A percentile compares a stretch with the other conserved stretches of the same genome.
These are phyloP conservation scores for Calvatia gigantea DNA, from an alignment of 768 basidiomycete genomes.

Conservation along the genomic window DNA sequence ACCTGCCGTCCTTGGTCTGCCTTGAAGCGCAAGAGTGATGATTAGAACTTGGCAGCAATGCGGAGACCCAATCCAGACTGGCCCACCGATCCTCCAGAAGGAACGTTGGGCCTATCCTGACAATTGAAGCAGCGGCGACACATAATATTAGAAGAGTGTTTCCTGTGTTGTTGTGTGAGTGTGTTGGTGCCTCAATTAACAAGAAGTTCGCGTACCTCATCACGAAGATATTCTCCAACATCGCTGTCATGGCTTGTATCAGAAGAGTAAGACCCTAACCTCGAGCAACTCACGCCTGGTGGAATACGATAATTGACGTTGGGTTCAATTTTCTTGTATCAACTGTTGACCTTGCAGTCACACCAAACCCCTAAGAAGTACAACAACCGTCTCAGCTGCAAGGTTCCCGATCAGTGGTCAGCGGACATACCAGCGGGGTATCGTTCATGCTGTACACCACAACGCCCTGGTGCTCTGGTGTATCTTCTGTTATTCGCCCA, in stretches of 20 bases:
- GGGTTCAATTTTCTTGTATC: constrained; percentile 98
- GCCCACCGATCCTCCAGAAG: too few relatives aligned
- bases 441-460: constrained; percentile 97
- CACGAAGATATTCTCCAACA: constrained; percentile 96
- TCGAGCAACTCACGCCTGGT: constrained; percentile 77
- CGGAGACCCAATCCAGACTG: too few relatives aligned
- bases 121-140: too few relatives aligned
- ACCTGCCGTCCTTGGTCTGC: too few relatives aligned
- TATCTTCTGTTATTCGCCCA: constrained; percentile 98
- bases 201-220: constrained; percentile 61
- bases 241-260: constrained; percentile 50
- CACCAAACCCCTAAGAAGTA: constrained; percentile 85
- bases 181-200: constrained; percentile 15
- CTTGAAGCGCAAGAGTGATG: too few relatives aligned
- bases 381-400: constrained; percentile 12
- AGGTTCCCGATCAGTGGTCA: too few relatives aligned
- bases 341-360: constrained; percentile 91
- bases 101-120: too few relatives aligned
- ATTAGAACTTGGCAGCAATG: too few relatives aligned
- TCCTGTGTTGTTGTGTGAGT: constrained; percentile 42
- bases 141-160: constrained; percentile 69
- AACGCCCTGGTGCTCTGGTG: constrained; percentile 98
- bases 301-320: constrained; percentile 95
- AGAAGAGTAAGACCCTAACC: constrained; percentile 7
- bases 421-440: constrained; percentile 73